Evolutionary conservation across 139 green algal species (phyloP).

Genomic region (Diplosphaera chodatii): DNA sequence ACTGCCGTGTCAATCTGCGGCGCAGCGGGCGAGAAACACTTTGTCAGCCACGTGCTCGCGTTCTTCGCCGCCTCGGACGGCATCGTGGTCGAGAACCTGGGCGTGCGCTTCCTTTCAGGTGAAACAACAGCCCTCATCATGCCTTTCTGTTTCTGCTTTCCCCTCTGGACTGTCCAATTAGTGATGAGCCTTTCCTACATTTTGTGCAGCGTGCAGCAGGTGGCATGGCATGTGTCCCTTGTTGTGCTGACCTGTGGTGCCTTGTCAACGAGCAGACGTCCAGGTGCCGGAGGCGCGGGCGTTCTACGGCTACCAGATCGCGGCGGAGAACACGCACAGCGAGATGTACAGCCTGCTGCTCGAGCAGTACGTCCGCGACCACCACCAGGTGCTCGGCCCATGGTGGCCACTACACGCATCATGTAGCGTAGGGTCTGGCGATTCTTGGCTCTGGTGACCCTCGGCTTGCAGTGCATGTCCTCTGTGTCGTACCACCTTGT

Average conservation of each 20-base stretch:
- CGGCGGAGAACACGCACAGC: constrained; percentile 83
- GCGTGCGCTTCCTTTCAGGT: constrained; percentile 72
- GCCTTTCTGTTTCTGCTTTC: not conserved
- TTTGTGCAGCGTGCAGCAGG: too few species aligned
- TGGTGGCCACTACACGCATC: too few species aligned
- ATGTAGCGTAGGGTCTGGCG: too few species aligned
- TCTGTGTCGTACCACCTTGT: too few species aligned
- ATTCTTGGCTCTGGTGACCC: too few species aligned
- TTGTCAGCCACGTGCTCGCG: constrained; percentile 76
- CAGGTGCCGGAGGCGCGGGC: constrained; percentile 74
- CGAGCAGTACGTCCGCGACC: constrained; percentile 60
- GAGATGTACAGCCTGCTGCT: constrained; percentile 77
- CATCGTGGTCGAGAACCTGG: constrained; percentile 86
- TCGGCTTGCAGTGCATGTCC: too few species aligned
- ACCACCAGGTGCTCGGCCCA: not conserved
- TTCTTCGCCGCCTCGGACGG: constrained; percentile 87
- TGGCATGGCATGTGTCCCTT: too few species aligned
- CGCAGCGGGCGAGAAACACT: constrained; percentile 67
- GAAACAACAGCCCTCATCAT: not conserved
- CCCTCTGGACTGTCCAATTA: not conserved
- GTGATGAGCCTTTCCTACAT: too few species aligned
- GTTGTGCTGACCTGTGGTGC: too few species aligned
- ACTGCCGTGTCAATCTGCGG: not conserved
- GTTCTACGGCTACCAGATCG: constrained; percentile 85
- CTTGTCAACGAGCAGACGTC: too few species aligned